Evolutionary conservation across 371 early-diverging fungal species (phyloP).

Genomic region (Mucor lusitanicus): DNA sequence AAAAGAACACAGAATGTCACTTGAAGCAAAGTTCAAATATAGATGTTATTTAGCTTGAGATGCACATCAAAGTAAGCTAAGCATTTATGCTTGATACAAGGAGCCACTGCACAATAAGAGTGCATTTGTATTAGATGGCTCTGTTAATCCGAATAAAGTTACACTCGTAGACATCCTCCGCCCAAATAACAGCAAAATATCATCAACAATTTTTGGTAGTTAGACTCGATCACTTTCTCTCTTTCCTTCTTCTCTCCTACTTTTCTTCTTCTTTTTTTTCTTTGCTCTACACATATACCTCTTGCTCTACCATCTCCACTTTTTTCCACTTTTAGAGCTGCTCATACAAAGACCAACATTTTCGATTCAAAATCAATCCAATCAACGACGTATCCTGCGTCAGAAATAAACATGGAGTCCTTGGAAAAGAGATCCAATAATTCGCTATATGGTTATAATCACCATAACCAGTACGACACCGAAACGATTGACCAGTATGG

Average conservation of each 20-base stretch:
- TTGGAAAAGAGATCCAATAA: slow-evolving; percentile 16
- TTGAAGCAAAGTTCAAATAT: no score
- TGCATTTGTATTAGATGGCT: not conserved
- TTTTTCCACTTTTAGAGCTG: not conserved
- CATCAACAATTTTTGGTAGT: not conserved
- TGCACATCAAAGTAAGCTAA: not conserved
- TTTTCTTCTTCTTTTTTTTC: not conserved
- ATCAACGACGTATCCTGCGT: slow-evolving; percentile 13
- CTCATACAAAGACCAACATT: slow-evolving; percentile 5
- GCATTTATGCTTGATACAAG: not conserved
- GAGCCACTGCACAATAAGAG: not conserved
- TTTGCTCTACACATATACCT: not conserved
- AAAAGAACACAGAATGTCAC: not conserved
- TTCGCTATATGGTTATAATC: slow-evolving; percentile 12
- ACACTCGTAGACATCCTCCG: not conserved
- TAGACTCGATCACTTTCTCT: not conserved
- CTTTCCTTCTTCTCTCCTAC: not conserved
- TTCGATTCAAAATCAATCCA: slow-evolving; percentile 15
- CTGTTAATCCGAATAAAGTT: slow-evolving; percentile 1
- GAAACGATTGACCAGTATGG: slow-evolving; percentile 12
- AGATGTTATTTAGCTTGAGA: no score
- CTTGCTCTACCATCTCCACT: not conserved
- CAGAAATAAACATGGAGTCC: slow-evolving; percentile 9
- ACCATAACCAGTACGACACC: slow-evolving; percentile 1
- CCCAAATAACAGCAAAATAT: not conserved